Evolutionary conservation across 768 basidiomycete species (phyloP).

Genomic region (Russula abietina): DNA sequence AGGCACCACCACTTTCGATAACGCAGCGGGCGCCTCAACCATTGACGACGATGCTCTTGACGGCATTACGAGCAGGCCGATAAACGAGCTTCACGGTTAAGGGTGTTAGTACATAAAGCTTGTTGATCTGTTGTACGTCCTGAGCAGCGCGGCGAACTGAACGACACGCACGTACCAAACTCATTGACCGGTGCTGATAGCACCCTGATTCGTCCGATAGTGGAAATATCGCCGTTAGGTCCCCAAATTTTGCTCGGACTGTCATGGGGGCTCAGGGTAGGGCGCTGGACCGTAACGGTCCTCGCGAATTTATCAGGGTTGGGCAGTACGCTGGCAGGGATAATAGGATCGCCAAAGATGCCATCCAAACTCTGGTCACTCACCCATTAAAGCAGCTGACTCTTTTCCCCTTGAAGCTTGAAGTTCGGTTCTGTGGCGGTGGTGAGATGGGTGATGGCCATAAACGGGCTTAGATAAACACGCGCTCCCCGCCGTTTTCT

Average conservation of each 20-base stretch:
- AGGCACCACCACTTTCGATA: slow-evolving; percentile 48
- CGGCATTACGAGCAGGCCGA: slow-evolving; percentile 39
- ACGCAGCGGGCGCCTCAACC: slow-evolving; percentile 40
- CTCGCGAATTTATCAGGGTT: slow-evolving; percentile 35
- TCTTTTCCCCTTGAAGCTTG: not conserved
- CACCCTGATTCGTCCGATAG: slow-evolving; percentile 46
- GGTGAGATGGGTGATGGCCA: not conserved
- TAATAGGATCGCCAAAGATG: slow-evolving; percentile 22
- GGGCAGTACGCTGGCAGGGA: slow-evolving; percentile 38
- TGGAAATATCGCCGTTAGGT: slow-evolving; percentile 44
- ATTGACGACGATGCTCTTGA: slow-evolving; percentile 37
- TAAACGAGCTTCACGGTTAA: slow-evolving; percentile 41
- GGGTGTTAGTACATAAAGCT: slow-evolving; percentile 14
- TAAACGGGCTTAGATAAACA: slow-evolving; percentile 2
- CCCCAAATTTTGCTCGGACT: not conserved
- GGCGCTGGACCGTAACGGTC: not conserved
- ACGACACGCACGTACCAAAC: slow-evolving; percentile 26
- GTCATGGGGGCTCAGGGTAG: not conserved
- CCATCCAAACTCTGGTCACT: not conserved
- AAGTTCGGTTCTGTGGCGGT: not conserved
- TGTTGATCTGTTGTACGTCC: not conserved
- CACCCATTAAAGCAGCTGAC: not conserved
- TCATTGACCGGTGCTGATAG: slow-evolving; percentile 46
- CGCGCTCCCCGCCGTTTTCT: slow-evolving; percentile 1
- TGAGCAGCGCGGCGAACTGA: not conserved